phyloP scores from a whole-genome alignment of 208 protist species.

The Wallacemonas sp. region DNA sequence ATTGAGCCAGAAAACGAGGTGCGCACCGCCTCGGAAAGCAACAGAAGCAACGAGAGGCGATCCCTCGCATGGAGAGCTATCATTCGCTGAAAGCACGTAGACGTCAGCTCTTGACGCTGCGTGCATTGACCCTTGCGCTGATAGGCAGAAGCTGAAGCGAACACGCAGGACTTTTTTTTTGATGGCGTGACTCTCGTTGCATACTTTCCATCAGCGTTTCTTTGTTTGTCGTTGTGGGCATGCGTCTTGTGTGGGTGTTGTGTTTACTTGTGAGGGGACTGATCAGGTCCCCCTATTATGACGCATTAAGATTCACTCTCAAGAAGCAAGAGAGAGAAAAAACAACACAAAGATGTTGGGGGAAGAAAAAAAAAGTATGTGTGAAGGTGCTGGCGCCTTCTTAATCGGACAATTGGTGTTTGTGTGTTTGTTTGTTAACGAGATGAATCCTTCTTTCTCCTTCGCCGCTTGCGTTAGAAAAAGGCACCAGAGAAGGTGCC shows the following conservation, averaged over 20 bases:
- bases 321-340: constrained; percentile 12
- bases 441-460: not conserved
- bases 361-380: constrained; percentile 18
- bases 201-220: too few species aligned
- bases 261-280: constrained; percentile 4
- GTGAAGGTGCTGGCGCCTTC: not conserved
- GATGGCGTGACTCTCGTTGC: too few species aligned
- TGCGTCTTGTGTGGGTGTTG: not conserved
- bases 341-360: constrained; percentile 17
- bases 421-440: constrained; percentile 10
- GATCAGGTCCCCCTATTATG: constrained; percentile 9
- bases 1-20: too few species aligned
- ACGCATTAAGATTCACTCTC: constrained; percentile 6
- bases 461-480: constrained; percentile 35
- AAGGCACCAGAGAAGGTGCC: constrained; percentile 64
- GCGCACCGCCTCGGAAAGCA: too few species aligned
- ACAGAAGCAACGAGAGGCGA: too few species aligned
- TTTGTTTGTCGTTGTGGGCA: constrained; percentile 16
- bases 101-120: too few species aligned
- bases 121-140: too few species aligned
- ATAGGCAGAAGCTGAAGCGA: too few species aligned
- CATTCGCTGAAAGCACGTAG: too few species aligned
- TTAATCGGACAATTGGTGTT: constrained; percentile 14
- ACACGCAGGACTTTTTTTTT: too few species aligned
- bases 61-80: too few species aligned